Conservation (phyloP, 805 yeast species). For the Hemisphaericaspora nanyangensis region DNA sequence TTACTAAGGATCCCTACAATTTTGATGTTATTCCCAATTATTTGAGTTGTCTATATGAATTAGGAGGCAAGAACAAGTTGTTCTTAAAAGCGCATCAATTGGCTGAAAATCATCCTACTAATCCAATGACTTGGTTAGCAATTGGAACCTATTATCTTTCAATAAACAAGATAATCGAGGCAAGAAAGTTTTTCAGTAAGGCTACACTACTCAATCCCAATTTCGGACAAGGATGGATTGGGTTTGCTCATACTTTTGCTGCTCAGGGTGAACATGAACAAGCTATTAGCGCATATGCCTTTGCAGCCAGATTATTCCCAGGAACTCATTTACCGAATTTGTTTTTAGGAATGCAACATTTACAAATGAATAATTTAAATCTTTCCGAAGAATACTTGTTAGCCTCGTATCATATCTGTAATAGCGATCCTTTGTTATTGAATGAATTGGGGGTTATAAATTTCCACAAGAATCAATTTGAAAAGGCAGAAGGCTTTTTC, state of each 20-base stretch:
- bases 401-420: slow-evolving; percentile 73
- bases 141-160: slow-evolving; percentile 87
- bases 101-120: slow-evolving; percentile 78
- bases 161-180: slow-evolving; percentile 69
- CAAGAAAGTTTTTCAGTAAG: slow-evolving; percentile 82
- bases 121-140: slow-evolving; percentile 85
- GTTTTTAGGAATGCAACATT: slow-evolving; percentile 93
- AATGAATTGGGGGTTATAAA: slow-evolving; percentile 93
- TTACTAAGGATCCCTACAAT: slow-evolving; percentile 65
- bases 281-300: slow-evolving; percentile 94
- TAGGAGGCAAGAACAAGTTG: slow-evolving; percentile 76
- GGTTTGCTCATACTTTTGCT: slow-evolving; percentile 97
- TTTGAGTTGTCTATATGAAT: slow-evolving; percentile 78
- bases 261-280: slow-evolving; percentile 99
- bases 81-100: slow-evolving; percentile 79
- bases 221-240: slow-evolving; percentile 96
- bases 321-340: slow-evolving; percentile 88
- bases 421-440: slow-evolving; percentile 78
- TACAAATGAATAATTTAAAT: slow-evolving; percentile 77
- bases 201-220: slow-evolving; percentile 86
- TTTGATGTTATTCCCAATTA: slow-evolving; percentile 72
- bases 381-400: slow-evolving; percentile 83
- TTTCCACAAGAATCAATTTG: slow-evolving; percentile 68
- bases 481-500: slow-evolving; percentile 67
- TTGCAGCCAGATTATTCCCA: slow-evolving; percentile 87